Percentiles rank a stretch among this genome's conserved stretches.
Conservation (phyloP, 495 filamentous ascomycete species). For the Xylaria cubensis region DNA sequence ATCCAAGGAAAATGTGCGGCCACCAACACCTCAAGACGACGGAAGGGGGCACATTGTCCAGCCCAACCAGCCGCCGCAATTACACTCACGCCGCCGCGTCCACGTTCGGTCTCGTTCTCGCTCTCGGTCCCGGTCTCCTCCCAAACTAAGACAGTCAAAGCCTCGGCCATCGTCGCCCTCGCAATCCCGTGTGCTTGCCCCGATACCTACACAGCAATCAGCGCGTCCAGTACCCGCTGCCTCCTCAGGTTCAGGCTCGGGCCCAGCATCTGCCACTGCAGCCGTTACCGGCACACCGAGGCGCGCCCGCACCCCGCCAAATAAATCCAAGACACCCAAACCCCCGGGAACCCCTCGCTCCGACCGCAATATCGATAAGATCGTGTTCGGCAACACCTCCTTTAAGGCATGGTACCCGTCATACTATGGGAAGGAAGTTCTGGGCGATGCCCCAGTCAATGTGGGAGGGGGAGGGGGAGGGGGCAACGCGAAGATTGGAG, state of each 20-base stretch:
- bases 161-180: conserved; percentile 30
- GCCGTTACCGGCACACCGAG: conserved; percentile 33
- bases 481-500: conserved; percentile 35
- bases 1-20: conserved; percentile 32
- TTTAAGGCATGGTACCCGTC: conserved; percentile 81
- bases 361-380: conserved; percentile 73
- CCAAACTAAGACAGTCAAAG: conserved; percentile 22
- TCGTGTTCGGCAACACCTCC: conserved; percentile 74
- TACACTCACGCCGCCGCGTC: background rate
- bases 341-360: conserved; percentile 37
- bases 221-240: conserved; percentile 25
- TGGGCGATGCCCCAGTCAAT: conserved; percentile 54
- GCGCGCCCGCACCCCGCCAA: conserved; percentile 21
- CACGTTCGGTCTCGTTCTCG: background rate
- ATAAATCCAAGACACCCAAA: conserved; percentile 30
- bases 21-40: conserved; percentile 5
- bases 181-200: conserved; percentile 37
- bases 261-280: background rate
- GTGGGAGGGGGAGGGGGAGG: conserved; percentile 22
- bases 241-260: background rate
- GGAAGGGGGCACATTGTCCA: conserved; percentile 4
- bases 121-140: conserved; percentile 8
- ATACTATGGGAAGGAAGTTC: conserved; percentile 79
- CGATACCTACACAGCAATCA: conserved; percentile 35
- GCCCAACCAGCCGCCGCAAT: background rate